Evolutionary conservation across 169 alveolate genomes (phyloP).

Genomic region (Plasmodium gaboni): DNA sequence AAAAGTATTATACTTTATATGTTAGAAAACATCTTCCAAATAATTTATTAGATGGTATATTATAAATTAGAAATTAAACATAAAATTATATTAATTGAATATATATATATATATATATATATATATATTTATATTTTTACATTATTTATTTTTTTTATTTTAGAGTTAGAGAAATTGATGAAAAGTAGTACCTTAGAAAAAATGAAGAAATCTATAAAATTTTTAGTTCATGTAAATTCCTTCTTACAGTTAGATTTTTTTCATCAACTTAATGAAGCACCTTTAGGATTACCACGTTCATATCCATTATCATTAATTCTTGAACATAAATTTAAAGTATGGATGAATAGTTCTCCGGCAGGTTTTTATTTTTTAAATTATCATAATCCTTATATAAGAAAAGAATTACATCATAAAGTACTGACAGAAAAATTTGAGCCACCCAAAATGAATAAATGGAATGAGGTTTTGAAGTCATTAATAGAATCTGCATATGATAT

Average conservation of each 20-base stretch:
- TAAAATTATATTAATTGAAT: neutral
- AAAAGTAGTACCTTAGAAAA: slow-evolving; percentile 16
- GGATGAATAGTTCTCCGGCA: neutral
- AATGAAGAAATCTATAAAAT: slow-evolving; percentile 20
- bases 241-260: slow-evolving; percentile 60
- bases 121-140: neutral
- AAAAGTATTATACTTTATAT: slow-evolving; percentile 32
- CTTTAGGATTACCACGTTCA: neutral
- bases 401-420: neutral
- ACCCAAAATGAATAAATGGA: slow-evolving; percentile 16
- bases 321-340: slow-evolving; percentile 20
- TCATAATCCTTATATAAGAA: slow-evolving; percentile 1
- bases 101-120: neutral
- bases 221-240: slow-evolving; percentile 42
- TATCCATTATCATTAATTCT: slow-evolving; percentile 17
- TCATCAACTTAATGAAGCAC: slow-evolving; percentile 30
- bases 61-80: neutral
- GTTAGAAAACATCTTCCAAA: slow-evolving; percentile 6
- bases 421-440: slow-evolving; percentile 7
- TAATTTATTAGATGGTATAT: slow-evolving; percentile 33
- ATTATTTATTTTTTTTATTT: neutral
- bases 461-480: neutral
- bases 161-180: slow-evolving; percentile 37
- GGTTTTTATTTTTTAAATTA: slow-evolving; percentile 61
- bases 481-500: slow-evolving; percentile 4